Evolutionary conservation across 1,139 yeast genomes (phyloP).

Genomic region (Yamadazyma friedrichii): DNA sequence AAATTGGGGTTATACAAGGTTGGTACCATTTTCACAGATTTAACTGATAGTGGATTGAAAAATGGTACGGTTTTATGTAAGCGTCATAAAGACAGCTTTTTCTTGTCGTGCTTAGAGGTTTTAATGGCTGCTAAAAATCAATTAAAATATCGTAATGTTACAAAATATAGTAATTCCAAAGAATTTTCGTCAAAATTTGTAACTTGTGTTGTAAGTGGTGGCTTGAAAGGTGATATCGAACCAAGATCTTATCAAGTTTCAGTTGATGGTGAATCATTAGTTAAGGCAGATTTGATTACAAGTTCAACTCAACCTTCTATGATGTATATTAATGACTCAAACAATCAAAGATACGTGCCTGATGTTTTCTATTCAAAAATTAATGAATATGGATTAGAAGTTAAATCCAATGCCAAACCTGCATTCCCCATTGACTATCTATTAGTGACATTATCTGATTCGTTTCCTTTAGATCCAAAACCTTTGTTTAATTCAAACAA

Average conservation of each 20-base stretch:
- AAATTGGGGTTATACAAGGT: conserved; percentile 67
- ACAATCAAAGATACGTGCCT: conserved; percentile 79
- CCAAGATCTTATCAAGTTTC: conserved; percentile 90
- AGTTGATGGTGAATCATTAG: conserved; percentile 81
- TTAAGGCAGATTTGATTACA: conserved; percentile 78
- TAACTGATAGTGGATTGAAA: conserved; percentile 81
- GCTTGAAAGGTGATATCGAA: conserved; percentile 82
- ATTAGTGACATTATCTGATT: conserved; percentile 85
- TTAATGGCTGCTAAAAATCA: conserved; percentile 85
- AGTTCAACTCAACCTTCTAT: conserved; percentile 92
- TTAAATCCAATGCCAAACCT: conserved; percentile 88
- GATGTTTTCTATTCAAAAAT: conserved; percentile 83
- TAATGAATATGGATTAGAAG: conserved; percentile 87
- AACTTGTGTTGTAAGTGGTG: conserved; percentile 91
- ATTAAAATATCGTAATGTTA: conserved; percentile 57
- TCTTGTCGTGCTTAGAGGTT: conserved; percentile 81
- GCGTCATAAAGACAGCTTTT: conserved; percentile 89
- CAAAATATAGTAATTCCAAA: conserved; percentile 68
- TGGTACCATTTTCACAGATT: conserved; percentile 87
- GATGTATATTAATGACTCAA: conserved; percentile 75
- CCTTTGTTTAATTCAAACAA: conserved; percentile 42
- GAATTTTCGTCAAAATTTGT: conserved; percentile 83
- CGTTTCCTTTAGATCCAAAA: conserved; percentile 71
- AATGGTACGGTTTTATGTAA: conserved; percentile 90
- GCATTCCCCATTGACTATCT: conserved; percentile 94